These are phyloP conservation scores for Cladorrhinum sp. DNA, from an alignment of 2,329 filamentous ascomycete genomes.

Conservation along the genomic window DNA sequence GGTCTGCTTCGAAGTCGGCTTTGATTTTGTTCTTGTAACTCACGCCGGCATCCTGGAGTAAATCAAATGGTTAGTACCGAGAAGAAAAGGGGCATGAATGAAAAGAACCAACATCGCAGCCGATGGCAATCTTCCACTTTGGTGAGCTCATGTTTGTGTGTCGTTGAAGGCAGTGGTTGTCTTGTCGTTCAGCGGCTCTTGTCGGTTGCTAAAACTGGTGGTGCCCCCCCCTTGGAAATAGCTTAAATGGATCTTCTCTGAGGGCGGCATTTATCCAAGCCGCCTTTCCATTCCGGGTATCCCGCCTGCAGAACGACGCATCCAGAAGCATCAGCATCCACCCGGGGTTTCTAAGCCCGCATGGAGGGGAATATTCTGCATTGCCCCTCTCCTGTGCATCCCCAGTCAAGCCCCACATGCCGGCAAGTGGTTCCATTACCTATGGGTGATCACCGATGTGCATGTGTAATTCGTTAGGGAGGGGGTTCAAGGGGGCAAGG, in stretches of 20 bases:
- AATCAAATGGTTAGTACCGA: slow-evolving; percentile 7
- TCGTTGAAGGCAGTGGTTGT: slow-evolving; percentile 6
- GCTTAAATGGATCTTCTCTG: slow-evolving; percentile 14
- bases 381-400: slow-evolving; percentile 23
- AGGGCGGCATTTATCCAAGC: slow-evolving; percentile 26
- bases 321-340: slow-evolving; percentile 7
- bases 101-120: slow-evolving; percentile 48
- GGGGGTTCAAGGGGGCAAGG: background rate
- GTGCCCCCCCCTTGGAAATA: slow-evolving; percentile 11
- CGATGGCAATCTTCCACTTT: slow-evolving; percentile 52
- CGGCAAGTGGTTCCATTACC: slow-evolving; percentile 24
- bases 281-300: slow-evolving; percentile 26
- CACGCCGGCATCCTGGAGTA: slow-evolving; percentile 63
- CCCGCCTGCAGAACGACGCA: slow-evolving; percentile 15
- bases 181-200: slow-evolving; percentile 10
- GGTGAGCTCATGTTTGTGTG: slow-evolving; percentile 39
- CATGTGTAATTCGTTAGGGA: background rate
- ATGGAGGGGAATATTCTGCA: slow-evolving; percentile 18
- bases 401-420: slow-evolving; percentile 14
- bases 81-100: background rate
- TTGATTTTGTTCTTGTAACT: slow-evolving; percentile 78
- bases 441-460: slow-evolving; percentile 14
- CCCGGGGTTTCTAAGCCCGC: slow-evolving; percentile 14
- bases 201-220: slow-evolving; percentile 12
- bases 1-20: slow-evolving; percentile 64